Base-by-base conservation (phyloP, 495 filamentous ascomycete species). In the Delitschia confertaspora region DNA sequence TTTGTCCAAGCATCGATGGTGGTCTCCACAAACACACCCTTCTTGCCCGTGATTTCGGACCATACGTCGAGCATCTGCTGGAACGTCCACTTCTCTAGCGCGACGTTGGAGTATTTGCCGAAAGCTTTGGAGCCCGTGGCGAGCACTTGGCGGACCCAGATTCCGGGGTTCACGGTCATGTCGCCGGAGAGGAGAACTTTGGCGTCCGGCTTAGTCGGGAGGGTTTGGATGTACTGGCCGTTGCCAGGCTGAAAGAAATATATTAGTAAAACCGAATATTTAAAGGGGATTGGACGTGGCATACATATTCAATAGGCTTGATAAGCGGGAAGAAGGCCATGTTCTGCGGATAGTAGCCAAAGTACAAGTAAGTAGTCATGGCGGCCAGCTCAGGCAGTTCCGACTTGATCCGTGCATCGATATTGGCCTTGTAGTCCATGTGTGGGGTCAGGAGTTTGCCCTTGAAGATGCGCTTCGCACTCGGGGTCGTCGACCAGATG, bases 401-500 rank as follows among this genome's bases (percentile, higher is more conserved):
- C 13, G 20, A 17, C 36, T 50, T 48, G 39, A 65, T 61, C 17
- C 48, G 47, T 6, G 47, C 58, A 37, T 61, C 60, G 1, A 59
- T 45, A 3, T 33, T 29, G 17, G 38, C 45, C 34, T 63, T 65
- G 37, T 44, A 52, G 13, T 63, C 56, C 26, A 56, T 58, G 46
- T 61, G 57, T 6, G 59, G 56, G 9, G 57, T 53, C 3, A 41
- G 16, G 9, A 39, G 24, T 13, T 57, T 46, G 2, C 52, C 54
- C 3, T 41, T 38, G 0, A 45, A 32, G 32, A 57, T 49, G 26
- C 44, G 38, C 31, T 36, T 49, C 7, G 44, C 55, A 38, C 60
- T 59, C 0, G 69, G 66, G 0, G 67, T 55, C 2, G 69, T 69
- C 30, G 60, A 64, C 70, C 67, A 71, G 44, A 72, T 62, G 39